phyloP scores from a whole-genome alignment of 352 stramenopile genomes.

The Pseudoperonospora humuli region DNA sequence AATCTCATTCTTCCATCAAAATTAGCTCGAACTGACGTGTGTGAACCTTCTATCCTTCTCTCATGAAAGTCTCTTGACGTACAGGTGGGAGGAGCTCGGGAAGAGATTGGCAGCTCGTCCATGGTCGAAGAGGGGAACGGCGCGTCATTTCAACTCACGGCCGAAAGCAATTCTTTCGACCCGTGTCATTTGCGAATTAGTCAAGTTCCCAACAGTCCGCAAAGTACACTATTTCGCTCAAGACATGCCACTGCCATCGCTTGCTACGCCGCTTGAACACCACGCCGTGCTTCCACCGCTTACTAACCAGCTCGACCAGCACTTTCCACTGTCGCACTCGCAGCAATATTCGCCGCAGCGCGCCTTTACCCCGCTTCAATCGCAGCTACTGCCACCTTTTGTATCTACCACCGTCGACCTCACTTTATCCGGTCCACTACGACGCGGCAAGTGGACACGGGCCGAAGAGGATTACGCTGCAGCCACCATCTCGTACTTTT shows the following conservation, averaged over 20 bases:
- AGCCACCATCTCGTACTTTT: slow-evolving; percentile 65
- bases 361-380: slow-evolving; percentile 5
- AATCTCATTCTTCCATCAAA: not conserved
- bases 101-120: slow-evolving; percentile 14
- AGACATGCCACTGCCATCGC: too few species aligned
- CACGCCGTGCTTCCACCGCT: slow-evolving; percentile 23
- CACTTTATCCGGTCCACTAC: slow-evolving; percentile 32
- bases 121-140: not conserved
- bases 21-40: not conserved
- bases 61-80: slow-evolving; percentile 11
- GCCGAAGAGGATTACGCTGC: slow-evolving; percentile 61
- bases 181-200: slow-evolving; percentile 27
- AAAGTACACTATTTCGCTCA: too few species aligned
- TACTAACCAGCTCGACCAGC: slow-evolving; percentile 18
- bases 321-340: slow-evolving; percentile 18
- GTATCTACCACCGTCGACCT: slow-evolving; percentile 7
- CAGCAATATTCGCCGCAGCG: slow-evolving; percentile 16
- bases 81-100: slow-evolving; percentile 5
- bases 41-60: not conserved
- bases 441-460: slow-evolving; percentile 65
- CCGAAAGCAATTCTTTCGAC: not conserved
- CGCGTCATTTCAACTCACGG: slow-evolving; percentile 18
- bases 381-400: not conserved
- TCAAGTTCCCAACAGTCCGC: not conserved
- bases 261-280: slow-evolving; percentile 8